Conservation (phyloP, 2,329 filamentous ascomycete species). For the Penicillium frequentans region DNA sequence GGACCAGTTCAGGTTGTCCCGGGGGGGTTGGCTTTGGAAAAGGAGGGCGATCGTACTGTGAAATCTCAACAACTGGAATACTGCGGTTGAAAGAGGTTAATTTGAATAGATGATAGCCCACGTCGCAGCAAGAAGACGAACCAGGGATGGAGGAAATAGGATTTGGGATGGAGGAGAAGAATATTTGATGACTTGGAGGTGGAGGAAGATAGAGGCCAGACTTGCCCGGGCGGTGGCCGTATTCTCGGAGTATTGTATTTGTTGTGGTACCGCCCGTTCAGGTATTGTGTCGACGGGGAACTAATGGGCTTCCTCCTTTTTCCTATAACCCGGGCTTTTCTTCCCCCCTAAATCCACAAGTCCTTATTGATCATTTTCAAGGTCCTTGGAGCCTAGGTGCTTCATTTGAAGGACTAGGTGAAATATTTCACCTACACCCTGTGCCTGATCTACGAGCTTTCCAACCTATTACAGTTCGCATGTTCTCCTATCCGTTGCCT, state of each 20-base stretch:
- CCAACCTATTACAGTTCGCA: too few relatives aligned
- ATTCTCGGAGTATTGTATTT: slow-evolving; percentile 5
- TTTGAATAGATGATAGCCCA: slow-evolving; percentile 10
- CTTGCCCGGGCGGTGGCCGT: slow-evolving; percentile 23
- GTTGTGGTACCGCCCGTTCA: slow-evolving; percentile 2
- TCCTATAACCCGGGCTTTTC: not conserved
- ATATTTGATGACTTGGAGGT: slow-evolving; percentile 26
- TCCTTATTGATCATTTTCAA: not conserved
- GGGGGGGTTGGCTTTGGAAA: slow-evolving; percentile 12
- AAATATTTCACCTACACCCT: not conserved
- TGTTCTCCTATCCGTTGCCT: not conserved
- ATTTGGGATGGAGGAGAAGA: slow-evolving; percentile 21
- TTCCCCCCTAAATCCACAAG: not conserved
- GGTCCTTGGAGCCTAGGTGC: not conserved
- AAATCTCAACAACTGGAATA: not conserved
- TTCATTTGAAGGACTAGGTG: not conserved
- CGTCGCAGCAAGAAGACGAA: not conserved
- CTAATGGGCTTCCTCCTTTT: not conserved
- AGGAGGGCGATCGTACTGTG: slow-evolving; percentile 26
- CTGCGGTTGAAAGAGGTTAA: slow-evolving; percentile 10
- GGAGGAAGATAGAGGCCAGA: slow-evolving; percentile 26
- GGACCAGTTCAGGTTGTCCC: slow-evolving; percentile 30
- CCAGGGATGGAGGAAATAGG: slow-evolving; percentile 18
- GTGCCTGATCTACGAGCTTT: not conserved
- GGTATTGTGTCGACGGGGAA: slow-evolving; percentile 1